phyloP scores from a whole-genome alignment of 1,284 basidiomycete genomes.

The Cryptococcus maquisensis region DNA sequence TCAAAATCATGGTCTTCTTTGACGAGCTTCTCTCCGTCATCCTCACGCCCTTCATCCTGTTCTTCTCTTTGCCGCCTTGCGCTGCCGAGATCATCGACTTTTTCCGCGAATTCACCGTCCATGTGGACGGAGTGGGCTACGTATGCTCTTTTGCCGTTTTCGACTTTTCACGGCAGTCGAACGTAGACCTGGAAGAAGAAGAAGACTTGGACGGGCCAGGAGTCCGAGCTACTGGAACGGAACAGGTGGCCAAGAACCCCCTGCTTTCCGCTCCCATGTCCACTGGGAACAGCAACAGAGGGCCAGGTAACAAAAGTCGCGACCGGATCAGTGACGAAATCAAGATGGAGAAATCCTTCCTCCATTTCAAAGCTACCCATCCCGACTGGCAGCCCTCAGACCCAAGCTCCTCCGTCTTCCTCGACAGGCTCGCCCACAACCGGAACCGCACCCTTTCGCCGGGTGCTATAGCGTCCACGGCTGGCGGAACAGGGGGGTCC shows the following conservation, averaged over 20 bases:
- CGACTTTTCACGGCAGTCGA: constrained; percentile 70
- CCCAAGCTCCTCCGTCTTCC: constrained; percentile 75
- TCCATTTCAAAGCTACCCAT: constrained; percentile 93
- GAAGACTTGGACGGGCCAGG: background rate
- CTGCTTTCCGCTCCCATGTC: background rate
- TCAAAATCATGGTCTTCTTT: constrained; percentile 81
- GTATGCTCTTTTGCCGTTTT: constrained; percentile 98
- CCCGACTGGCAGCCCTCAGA: constrained; percentile 91
- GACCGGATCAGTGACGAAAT: constrained; percentile 65
- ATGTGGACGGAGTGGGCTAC: constrained; percentile 92
- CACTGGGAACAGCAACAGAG: background rate
- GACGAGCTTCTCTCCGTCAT: constrained; percentile 87
- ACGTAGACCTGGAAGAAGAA: background rate
- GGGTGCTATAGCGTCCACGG: background rate
- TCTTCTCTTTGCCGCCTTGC: constrained; percentile 83
- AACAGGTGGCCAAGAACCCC: background rate
- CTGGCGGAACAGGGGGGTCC: constrained; percentile 2
- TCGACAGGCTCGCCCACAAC: constrained; percentile 73
- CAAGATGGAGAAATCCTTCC: constrained; percentile 97
- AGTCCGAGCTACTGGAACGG: background rate
- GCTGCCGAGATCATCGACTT: constrained; percentile 89
- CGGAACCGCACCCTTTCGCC: constrained; percentile 7
- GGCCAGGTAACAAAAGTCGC: background rate
- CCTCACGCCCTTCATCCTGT: constrained; percentile 88
- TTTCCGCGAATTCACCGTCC: constrained; percentile 93